Conservation (phyloP, 805 yeast genomes). For the Nakazawaea ambrosiae region DNA sequence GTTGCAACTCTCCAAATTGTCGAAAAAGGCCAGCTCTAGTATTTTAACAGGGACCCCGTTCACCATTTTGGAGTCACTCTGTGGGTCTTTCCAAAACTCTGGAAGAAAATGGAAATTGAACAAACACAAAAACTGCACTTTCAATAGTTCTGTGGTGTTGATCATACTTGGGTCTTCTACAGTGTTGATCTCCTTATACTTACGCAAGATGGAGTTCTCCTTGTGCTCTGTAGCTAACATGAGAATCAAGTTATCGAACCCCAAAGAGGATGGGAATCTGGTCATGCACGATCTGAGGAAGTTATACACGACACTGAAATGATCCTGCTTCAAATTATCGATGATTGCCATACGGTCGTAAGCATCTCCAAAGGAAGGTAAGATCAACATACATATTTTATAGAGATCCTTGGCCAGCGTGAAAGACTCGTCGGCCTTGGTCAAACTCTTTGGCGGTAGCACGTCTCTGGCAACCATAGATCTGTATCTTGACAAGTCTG, state of each 20-base stretch:
- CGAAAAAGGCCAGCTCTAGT: slow-evolving; percentile 27
- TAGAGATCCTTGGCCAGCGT: slow-evolving; percentile 40
- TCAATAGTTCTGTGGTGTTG: slow-evolving; percentile 24
- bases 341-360: slow-evolving; percentile 54
- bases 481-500: slow-evolving; percentile 53
- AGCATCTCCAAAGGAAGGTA: slow-evolving; percentile 67
- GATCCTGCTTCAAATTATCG: slow-evolving; percentile 42
- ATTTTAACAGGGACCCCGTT: slow-evolving; percentile 23
- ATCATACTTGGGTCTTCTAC: slow-evolving; percentile 15
- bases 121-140: slow-evolving; percentile 23
- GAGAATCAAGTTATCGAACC: slow-evolving; percentile 37
- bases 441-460: slow-evolving; percentile 23
- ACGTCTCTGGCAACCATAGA: slow-evolving; percentile 39
- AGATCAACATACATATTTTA: slow-evolving; percentile 43
- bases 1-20: slow-evolving; percentile 19
- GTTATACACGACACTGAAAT: slow-evolving; percentile 42
- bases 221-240: slow-evolving; percentile 29
- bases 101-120: slow-evolving; percentile 35
- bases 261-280: slow-evolving; percentile 40
- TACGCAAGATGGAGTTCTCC: slow-evolving; percentile 22
- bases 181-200: slow-evolving; percentile 16
- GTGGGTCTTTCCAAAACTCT: slow-evolving; percentile 29
- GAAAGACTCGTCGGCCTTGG: slow-evolving; percentile 27
- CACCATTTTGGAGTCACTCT: slow-evolving; percentile 18
- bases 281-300: slow-evolving; percentile 51